Evolutionary conservation across 2,329 filamentous ascomycete species (phyloP), one percentile per base, ranked within the genome.

Genomic region (Berkeleyomyces basicola): DNA sequence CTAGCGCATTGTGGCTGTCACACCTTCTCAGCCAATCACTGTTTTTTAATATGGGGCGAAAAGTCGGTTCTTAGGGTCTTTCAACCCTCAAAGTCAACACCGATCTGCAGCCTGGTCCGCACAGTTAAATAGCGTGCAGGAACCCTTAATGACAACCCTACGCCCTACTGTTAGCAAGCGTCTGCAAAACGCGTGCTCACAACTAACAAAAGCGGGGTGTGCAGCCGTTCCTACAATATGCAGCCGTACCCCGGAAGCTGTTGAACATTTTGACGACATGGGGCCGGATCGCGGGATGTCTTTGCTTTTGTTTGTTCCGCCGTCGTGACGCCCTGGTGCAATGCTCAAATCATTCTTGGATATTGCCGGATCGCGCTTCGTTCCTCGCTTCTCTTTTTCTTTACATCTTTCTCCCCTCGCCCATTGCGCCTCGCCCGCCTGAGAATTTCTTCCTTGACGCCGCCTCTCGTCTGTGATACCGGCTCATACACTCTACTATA

Each of bases 1-100:
- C 67, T 75, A 74, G 73, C 66, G 66, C 63, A 39, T 36, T 40
- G 2, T 31, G 42, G 14, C 11, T 14, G 16, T 9, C 51, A 33
- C 43, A 39, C 16, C 3, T n/a, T 36, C 3, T 42, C 7, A 61
- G 43, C 62, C 62, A 64, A 64, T 64, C 58, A 58, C 11, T 42
- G 11, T 36, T 31, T 16, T 14, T 44, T 9, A 58, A 47, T 61
- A 58, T 47, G 37, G 58, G 47, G 10, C 3, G 5, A 5, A n/a
- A 33, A n/a, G 16, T 33, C 10, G 10, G 7, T 37, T 9, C 11
- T 44, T 36, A 57, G 47, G 58, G 40, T 47, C 43, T 16, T 31
- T 7, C 9, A 42, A 51, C 42, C 49, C 51, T 46, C 33, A 3
- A 11, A n/a, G 4, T 2, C 43, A n/a, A 11, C 4, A n/a, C 11